Evolutionary conservation across 2,329 filamentous ascomycete genomes (phyloP).

Genomic region (Metarhizium humberi): DNA sequence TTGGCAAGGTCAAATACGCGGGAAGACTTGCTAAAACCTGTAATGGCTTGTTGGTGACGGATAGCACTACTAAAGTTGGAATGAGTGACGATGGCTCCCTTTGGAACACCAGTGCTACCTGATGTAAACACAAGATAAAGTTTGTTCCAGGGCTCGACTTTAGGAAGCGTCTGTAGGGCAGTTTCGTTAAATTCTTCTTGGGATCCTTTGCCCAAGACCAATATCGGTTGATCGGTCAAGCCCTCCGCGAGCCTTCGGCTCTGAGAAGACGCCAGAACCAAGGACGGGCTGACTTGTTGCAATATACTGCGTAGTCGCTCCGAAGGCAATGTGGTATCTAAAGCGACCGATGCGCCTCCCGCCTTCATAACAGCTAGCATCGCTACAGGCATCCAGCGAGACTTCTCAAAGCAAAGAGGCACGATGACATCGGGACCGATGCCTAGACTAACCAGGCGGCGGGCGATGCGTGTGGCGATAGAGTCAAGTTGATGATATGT

Average conservation of each 20-base stretch:
- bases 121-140: constrained; percentile 9
- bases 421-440: constrained; percentile 11
- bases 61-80: constrained; percentile 7
- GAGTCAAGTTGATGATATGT: constrained; percentile 13
- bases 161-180: neutral
- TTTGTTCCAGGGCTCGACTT: neutral
- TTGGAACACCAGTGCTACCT: constrained; percentile 10
- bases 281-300: neutral
- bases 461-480: constrained; percentile 5
- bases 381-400: constrained; percentile 11
- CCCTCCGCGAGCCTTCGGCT: neutral
- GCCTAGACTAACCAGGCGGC: constrained; percentile 8
- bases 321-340: constrained; percentile 15
- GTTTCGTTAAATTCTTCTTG: neutral
- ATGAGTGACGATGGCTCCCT: constrained; percentile 12
- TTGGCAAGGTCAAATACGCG: constrained; percentile 34
- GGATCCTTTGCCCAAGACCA: neutral
- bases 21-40: constrained; percentile 5
- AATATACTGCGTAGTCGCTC: constrained; percentile 9
- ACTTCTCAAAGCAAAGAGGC: constrained; percentile 15
- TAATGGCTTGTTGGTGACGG: constrained; percentile 6
- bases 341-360: constrained; percentile 17
- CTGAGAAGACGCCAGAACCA: constrained; percentile 1
- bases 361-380: constrained; percentile 17
- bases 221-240: neutral